Conservation (phyloP, 768 basidiomycete species). For the Suillus bovinus region DNA sequence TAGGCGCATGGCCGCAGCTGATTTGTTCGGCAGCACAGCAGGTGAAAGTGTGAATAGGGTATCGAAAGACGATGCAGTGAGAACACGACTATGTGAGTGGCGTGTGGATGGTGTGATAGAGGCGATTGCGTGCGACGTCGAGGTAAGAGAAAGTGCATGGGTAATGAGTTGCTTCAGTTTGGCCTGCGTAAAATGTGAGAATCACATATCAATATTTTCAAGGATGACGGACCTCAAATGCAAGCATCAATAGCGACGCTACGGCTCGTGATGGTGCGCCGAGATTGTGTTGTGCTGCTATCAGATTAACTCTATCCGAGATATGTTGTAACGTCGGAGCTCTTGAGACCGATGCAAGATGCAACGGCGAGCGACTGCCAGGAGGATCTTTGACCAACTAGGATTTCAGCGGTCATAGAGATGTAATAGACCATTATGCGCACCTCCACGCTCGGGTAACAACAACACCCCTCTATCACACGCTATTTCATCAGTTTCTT, state of each 20-base stretch:
- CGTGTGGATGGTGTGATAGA: conserved; percentile 64
- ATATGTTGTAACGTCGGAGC: conserved; percentile 77
- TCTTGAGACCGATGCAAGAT: conserved; percentile 72
- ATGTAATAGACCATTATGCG: conserved; percentile 19
- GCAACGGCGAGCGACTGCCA: conserved; percentile 69
- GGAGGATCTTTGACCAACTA: conserved; percentile 51
- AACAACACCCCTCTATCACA: conserved; percentile 68
- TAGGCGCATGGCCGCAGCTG: conserved; percentile 74
- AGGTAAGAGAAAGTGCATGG: conserved; percentile 74
- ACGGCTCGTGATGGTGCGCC: conserved; percentile 60
- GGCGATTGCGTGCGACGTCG: conserved; percentile 72
- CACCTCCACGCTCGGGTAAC: conserved; percentile 66
- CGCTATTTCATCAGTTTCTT: conserved; percentile 65
- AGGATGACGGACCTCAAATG: conserved; percentile 60
- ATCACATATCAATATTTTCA: background rate
- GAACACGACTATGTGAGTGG: conserved; percentile 42
- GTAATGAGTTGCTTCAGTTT: conserved; percentile 84
- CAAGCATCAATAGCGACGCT: conserved; percentile 69
- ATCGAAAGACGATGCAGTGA: conserved; percentile 72
- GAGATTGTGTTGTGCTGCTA: conserved; percentile 76
- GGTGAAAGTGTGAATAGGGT: conserved; percentile 77
- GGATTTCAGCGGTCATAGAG: background rate
- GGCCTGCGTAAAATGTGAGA: conserved; percentile 44
- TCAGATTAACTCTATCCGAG: conserved; percentile 76
- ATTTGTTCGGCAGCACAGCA: conserved; percentile 74